A percentile compares a stretch with the other conserved stretches of the same genome.
Conservation (phyloP, 2,329 filamentous ascomycete genomes). For the Fusarium bulbicola region DNA sequence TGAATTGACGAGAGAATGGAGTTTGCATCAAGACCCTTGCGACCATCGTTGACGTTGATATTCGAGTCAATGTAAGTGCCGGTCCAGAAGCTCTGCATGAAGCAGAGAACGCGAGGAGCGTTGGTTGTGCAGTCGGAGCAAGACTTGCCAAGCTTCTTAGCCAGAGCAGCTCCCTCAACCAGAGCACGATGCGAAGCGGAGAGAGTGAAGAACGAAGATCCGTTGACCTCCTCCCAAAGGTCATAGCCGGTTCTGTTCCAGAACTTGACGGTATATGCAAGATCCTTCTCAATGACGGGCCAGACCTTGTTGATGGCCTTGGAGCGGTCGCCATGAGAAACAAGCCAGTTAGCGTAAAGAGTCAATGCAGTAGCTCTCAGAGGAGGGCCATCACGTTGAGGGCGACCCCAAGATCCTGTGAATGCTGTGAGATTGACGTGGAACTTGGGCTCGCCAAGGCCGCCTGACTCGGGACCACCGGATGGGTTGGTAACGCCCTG, state of each 20-base stretch:
- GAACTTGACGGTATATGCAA: constrained; percentile 75
- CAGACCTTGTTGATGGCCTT: constrained; percentile 66
- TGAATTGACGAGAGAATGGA: constrained; percentile 70
- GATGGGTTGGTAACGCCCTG: constrained; percentile 75
- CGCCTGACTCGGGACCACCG: constrained; percentile 59
- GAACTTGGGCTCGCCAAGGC: constrained; percentile 78
- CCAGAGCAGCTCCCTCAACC: constrained; percentile 72
- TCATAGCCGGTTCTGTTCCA: constrained; percentile 73
- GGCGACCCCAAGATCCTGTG: constrained; percentile 75
- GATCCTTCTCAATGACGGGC: constrained; percentile 78
- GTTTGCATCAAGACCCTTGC: constrained; percentile 75
- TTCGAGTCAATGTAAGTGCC: constrained; percentile 71
- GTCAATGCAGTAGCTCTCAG: constrained; percentile 77
- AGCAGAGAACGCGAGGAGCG: constrained; percentile 75
- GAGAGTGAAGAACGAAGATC: constrained; percentile 79
- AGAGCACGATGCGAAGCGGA: constrained; percentile 69
- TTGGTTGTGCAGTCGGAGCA: constrained; percentile 68
- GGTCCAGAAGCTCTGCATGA: constrained; percentile 76
- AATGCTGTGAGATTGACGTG: constrained; percentile 70
- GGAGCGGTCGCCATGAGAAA: constrained; percentile 67
- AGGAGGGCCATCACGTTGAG: constrained; percentile 81
- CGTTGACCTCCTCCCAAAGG: constrained; percentile 82
- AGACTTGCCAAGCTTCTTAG: constrained; percentile 65
- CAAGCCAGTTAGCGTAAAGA: constrained; percentile 73
- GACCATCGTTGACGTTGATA: constrained; percentile 66